Evolutionary conservation across 108 stramenopile species (phyloP), one percentile per base, ranked within the genome.

Genomic region (Bacterosira constricta): DNA sequence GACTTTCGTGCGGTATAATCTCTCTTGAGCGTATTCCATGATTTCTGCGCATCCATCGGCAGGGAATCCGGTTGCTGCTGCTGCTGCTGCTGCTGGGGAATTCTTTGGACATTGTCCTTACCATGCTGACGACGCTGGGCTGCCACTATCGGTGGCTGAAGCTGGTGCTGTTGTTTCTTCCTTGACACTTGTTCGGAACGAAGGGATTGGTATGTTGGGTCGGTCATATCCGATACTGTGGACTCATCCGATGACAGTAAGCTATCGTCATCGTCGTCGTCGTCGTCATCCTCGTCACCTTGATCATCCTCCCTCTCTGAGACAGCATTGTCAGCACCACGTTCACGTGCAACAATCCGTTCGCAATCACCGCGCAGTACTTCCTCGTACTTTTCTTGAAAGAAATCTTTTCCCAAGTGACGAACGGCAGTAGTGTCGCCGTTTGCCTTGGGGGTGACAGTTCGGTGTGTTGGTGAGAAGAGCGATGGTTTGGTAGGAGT

Each of bases 211-310:
- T 79, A 92, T 2, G 84, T 86, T 17, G 91, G 91, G 45, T 92
- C 87, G 1, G 91, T 92, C 49, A 92, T 83, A 1, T 86, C 87
- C 7, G 91, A 92, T 17, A 92, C 86, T 47, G 82, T 84, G 17
- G 90, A 84, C 18, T 80, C 85, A 41, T 69, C 76, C 17, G 78
- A 81, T 21, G 76, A 81, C 2, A 63, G 38, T 20, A 39, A 31
- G 55, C 67, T 77, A n/a, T 77, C 75, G 30, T 60, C 51, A 13
- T 65, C 69, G 7, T 44, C 41, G 17, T 75, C 60, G 1, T 69
- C 51, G 21, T 32, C 59, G 7, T 47, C 55, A 26, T 63, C 66
- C 8, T 41, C 36, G n/a, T 81, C 71, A 37, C 74, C 77, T 17
- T 86, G 66, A n/a, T 46, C 50, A 46, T 71, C 64, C 7, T 66